Evolutionary conservation across 2,329 filamentous ascomycete genomes (phyloP), one percentile per base, ranked within the genome.

Genomic region (Chalaropsis ovoidea): DNA sequence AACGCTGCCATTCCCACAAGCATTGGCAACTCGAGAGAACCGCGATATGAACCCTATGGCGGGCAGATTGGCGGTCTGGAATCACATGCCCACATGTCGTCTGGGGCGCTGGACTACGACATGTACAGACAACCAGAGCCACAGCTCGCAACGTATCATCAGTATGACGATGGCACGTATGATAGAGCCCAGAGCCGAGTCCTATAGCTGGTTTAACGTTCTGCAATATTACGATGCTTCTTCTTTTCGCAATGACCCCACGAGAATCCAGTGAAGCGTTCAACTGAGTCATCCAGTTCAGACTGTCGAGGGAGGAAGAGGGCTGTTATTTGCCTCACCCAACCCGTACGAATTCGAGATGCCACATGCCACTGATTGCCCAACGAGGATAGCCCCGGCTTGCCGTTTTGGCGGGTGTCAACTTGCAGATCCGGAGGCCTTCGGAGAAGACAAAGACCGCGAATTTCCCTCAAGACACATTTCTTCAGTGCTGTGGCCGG

Each of bases 81-180:
- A 69, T 61, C 39, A 70, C 72, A 58, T 65, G 68, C 27, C 71
- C 73, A 58, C 70, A 71, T 65, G 69, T 62, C 58, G 67, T 54
- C 52, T 31, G 68, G 22, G 65, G 68, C 74, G 60, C 68, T 72
- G 10, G 72, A 71, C 1, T 72, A 73, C 15, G 63, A n/a, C 56
- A 22, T 35, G 45, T 19, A 61, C 24, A 22, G 42, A 61, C 22
- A 41, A 19, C 5, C 54, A 71, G 69, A 17, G 68, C 19, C 45
- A 27, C 58, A 39, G 45, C 41, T 17, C 35, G 45, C 43, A 27
- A 45, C 64, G 4, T 35, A 42, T 22, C 74, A 77, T 62, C 72
- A 69, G 10, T 77, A 77, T 63, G 71, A 71, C 2, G 76, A 78
- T 62, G 76, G 76, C 27, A 70, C 75, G 15, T 77, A 77, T 61